These are phyloP conservation scores for Hemerocallis citrina DNA, from an alignment of 106 monocot genomes.

Conservation along the genomic window DNA sequence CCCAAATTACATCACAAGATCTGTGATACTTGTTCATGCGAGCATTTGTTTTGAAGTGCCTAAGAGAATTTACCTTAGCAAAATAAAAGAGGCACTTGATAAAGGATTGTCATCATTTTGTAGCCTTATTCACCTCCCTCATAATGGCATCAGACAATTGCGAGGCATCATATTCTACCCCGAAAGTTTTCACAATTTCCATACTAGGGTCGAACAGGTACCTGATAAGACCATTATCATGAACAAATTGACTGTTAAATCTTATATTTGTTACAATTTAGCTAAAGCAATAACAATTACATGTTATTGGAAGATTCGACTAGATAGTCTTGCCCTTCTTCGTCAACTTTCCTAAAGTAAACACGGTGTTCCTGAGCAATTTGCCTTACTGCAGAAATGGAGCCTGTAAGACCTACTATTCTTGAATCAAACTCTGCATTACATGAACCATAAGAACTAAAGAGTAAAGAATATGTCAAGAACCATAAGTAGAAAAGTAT, in stretches of 20 bases:
- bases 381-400: slow-evolving; percentile 59
- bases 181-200: slow-evolving; percentile 65
- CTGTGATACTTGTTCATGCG: background rate
- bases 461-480: background rate
- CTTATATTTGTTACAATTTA: background rate
- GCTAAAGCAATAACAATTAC: slow-evolving; percentile 21
- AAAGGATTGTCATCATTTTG: too few relatives aligned
- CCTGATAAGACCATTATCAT: slow-evolving; percentile 14
- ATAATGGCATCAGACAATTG: slow-evolving; percentile 53
- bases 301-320: slow-evolving; percentile 85
- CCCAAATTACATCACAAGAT: slow-evolving; percentile 5
- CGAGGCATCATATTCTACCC: slow-evolving; percentile 49
- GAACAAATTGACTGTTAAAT: background rate
- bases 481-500: background rate
- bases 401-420: slow-evolving; percentile 78
- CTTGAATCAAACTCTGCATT: slow-evolving; percentile 84
- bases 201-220: slow-evolving; percentile 72
- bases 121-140: slow-evolving; percentile 50
- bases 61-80: background rate
- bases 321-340: slow-evolving; percentile 91
- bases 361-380: slow-evolving; percentile 90
- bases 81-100: background rate
- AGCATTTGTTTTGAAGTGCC: background rate
- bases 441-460: background rate
- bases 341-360: slow-evolving; percentile 83